These are phyloP conservation scores for Irpex lacteus DNA, from an alignment of 1,284 basidiomycete species.

Conservation along the genomic window DNA sequence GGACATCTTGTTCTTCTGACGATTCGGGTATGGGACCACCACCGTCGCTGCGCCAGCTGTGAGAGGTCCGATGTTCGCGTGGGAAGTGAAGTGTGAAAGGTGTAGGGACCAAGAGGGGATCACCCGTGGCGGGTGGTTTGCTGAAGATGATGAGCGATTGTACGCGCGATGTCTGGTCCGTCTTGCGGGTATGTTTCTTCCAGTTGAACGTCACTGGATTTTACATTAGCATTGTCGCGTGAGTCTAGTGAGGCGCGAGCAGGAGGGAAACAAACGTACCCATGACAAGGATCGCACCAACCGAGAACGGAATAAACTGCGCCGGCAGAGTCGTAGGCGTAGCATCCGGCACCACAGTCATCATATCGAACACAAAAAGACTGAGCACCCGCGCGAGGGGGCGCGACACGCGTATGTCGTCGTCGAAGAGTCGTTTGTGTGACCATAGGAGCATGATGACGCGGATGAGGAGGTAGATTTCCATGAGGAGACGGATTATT, in stretches of 20 bases:
- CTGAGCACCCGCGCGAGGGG: constrained; percentile 34
- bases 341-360: constrained; percentile 42
- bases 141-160: constrained; percentile 9
- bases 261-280: no score
- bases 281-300: constrained; percentile 48
- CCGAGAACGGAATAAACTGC: constrained; percentile 46
- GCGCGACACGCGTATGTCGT: background rate
- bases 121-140: background rate
- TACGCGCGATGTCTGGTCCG: background rate
- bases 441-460: constrained; percentile 27
- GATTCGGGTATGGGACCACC: background rate
- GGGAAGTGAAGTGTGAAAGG: constrained; percentile 14
- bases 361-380: constrained; percentile 43
- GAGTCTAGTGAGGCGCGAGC: no score
- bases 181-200: background rate
- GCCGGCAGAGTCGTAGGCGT: constrained; percentile 37
- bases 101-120: constrained; percentile 8
- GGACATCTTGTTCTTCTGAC: background rate
- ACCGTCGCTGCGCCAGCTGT: constrained; percentile 12
- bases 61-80: background rate
- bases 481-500: constrained; percentile 38
- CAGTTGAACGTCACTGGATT: constrained; percentile 23
- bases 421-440: background rate
- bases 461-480: constrained; percentile 40
- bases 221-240: constrained; percentile 1